These are phyloP conservation scores for Apiospora pterosperma DNA, from an alignment of 2,329 filamentous ascomycete species.

Conservation along the genomic window DNA sequence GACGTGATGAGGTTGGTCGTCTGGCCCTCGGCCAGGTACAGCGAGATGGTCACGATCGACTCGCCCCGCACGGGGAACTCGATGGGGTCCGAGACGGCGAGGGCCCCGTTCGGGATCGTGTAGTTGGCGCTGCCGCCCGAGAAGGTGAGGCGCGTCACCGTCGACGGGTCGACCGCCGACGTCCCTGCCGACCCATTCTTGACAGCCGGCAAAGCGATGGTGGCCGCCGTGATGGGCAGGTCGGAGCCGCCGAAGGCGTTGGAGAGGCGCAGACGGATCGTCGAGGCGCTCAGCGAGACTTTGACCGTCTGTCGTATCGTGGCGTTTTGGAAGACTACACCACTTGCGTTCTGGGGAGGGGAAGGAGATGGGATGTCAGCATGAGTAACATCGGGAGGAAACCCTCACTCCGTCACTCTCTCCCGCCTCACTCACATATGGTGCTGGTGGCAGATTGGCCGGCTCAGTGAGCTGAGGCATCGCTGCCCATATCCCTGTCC, in stretches of 20 bases:
- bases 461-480: slow-evolving; percentile 63
- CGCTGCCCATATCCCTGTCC: slow-evolving; percentile 59
- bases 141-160: slow-evolving; percentile 52
- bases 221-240: slow-evolving; percentile 54
- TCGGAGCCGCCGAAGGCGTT: slow-evolving; percentile 59
- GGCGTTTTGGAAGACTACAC: slow-evolving; percentile 51
- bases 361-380: neutral
- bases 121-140: slow-evolving; percentile 40
- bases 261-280: slow-evolving; percentile 57
- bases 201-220: slow-evolving; percentile 47
- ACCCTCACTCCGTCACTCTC: neutral
- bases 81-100: slow-evolving; percentile 58
- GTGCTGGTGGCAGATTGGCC: slow-evolving; percentile 52
- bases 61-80: slow-evolving; percentile 43
- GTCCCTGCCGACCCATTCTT: slow-evolving; percentile 46
- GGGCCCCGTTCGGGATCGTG: slow-evolving; percentile 50
- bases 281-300: slow-evolving; percentile 47
- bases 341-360: slow-evolving; percentile 44
- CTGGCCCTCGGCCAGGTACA: slow-evolving; percentile 58
- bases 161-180: slow-evolving; percentile 42
- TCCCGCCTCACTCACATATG: slow-evolving; percentile 43
- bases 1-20: slow-evolving; percentile 51
- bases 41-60: slow-evolving; percentile 48
- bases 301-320: slow-evolving; percentile 61
- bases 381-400: neutral